Evolutionary conservation across 2,329 filamentous ascomycete species (phyloP).

Genomic region (Fusarium hainanense): DNA sequence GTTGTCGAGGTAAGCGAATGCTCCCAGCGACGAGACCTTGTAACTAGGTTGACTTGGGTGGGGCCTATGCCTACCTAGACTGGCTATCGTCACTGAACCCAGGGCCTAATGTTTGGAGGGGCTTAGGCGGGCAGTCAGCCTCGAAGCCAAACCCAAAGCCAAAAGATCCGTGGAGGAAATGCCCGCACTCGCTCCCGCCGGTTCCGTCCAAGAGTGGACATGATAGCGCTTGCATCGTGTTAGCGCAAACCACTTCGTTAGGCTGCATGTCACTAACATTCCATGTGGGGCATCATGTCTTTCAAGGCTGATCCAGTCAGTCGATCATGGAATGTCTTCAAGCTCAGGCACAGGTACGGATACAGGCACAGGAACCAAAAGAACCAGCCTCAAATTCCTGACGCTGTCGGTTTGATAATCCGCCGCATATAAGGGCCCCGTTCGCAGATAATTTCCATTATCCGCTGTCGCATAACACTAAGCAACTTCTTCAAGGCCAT

Average conservation of each 20-base stretch:
- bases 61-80: background rate
- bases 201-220: conserved; percentile 20
- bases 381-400: background rate
- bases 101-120: background rate
- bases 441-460: background rate
- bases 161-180: background rate
- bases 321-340: conserved; percentile 17
- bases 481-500: background rate
- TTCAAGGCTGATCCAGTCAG: conserved; percentile 26
- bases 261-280: conserved; percentile 19
- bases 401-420: conserved; percentile 16
- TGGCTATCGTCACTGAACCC: background rate
- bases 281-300: conserved; percentile 18
- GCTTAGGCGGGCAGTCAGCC: background rate
- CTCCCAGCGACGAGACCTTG: background rate
- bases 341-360: background rate
- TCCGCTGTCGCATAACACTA: background rate
- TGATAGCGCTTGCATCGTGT: conserved; percentile 14
- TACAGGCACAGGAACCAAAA: conserved; percentile 17
- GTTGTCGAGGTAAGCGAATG: background rate
- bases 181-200: background rate
- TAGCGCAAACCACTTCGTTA: conserved; percentile 3
- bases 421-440: background rate
- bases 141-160: background rate
- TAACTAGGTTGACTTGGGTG: background rate